A percentile compares a stretch with the other conserved stretches of the same genome.
Conservation (phyloP, 2,329 filamentous ascomycete genomes). For the Xylaria polymorpha region DNA sequence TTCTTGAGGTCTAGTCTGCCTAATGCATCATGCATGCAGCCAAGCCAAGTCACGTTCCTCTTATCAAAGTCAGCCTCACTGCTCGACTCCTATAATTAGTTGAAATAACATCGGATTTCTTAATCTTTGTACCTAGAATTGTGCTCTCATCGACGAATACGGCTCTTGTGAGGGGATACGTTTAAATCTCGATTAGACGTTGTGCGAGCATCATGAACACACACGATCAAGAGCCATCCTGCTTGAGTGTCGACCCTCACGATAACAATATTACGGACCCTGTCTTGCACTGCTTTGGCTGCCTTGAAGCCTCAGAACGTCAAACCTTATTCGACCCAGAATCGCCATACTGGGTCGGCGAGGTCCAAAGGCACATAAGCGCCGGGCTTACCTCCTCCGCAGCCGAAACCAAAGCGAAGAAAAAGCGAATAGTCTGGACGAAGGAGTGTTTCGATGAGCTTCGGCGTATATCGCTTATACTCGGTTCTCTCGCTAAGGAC, state of each 20-base stretch:
- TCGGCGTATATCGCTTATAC: conserved; percentile 21
- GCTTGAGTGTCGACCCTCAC: conserved; percentile 23
- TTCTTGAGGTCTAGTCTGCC: not conserved
- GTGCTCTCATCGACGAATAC: not conserved
- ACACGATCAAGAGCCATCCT: conserved; percentile 1
- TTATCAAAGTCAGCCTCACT: not conserved
- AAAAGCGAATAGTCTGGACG: not conserved
- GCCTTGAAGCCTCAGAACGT: conserved; percentile 26
- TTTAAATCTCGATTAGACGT: not conserved
- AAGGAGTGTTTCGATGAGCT: conserved; percentile 9
- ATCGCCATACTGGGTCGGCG: conserved; percentile 3
- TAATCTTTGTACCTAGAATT: not conserved
- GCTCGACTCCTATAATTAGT: not conserved
- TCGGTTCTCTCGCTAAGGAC: conserved; percentile 14
- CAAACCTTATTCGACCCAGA: conserved; percentile 17
- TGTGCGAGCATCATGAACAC: not conserved
- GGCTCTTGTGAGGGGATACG: not conserved
- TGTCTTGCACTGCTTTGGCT: conserved; percentile 26
- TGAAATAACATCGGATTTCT: not conserved
- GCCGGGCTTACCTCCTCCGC: not conserved
- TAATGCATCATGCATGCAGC: conserved; percentile 6
- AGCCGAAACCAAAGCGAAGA: not conserved
- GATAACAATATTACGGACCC: conserved; percentile 26
- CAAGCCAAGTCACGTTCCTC: not conserved
- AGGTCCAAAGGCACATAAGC: not conserved